Percentiles rank a stretch among this genome's conserved stretches.
These are phyloP conservation scores for Zizania latifolia DNA, from an alignment of 176 grass and related monocot genomes.

Conservation along the genomic window DNA sequence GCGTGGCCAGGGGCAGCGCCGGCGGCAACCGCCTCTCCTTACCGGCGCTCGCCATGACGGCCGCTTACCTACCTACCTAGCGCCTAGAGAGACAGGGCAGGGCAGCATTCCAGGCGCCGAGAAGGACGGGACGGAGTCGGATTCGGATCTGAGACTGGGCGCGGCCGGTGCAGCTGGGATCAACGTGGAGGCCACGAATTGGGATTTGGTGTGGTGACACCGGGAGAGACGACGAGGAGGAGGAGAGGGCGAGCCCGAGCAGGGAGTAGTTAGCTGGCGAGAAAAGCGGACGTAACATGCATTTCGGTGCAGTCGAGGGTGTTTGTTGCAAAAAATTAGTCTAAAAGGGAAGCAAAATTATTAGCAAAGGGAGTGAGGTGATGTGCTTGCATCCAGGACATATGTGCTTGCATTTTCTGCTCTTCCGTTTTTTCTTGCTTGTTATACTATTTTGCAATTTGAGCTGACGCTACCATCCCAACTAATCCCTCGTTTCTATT, in stretches of 20 bases:
- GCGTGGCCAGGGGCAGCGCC: slow-evolving; percentile 44
- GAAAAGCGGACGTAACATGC: too few species aligned
- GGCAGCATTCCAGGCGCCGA: slow-evolving; percentile 7
- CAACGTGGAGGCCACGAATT: background rate
- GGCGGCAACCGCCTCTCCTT: slow-evolving; percentile 26
- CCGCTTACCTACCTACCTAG: background rate
- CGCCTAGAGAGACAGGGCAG: background rate
- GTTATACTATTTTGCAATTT: too few species aligned
- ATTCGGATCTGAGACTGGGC: background rate
- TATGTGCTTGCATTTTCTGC: too few species aligned
- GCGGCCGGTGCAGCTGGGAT: background rate
- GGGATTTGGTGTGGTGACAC: background rate
- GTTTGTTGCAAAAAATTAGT: background rate
- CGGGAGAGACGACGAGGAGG: background rate
- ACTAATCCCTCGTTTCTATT: too few species aligned
- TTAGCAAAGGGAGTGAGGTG: too few species aligned
- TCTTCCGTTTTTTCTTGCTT: too few species aligned
- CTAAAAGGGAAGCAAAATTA: too few species aligned
- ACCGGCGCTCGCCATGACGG: slow-evolving; percentile 18
- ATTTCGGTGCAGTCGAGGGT: too few species aligned
- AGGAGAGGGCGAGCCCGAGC: background rate
- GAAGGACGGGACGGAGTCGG: background rate
- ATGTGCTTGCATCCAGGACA: too few species aligned
- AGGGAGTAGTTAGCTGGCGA: background rate
- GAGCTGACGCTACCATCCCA: too few species aligned